phyloP scores from a whole-genome alignment of 768 basidiomycete genomes.

The Paxillus involutus region DNA sequence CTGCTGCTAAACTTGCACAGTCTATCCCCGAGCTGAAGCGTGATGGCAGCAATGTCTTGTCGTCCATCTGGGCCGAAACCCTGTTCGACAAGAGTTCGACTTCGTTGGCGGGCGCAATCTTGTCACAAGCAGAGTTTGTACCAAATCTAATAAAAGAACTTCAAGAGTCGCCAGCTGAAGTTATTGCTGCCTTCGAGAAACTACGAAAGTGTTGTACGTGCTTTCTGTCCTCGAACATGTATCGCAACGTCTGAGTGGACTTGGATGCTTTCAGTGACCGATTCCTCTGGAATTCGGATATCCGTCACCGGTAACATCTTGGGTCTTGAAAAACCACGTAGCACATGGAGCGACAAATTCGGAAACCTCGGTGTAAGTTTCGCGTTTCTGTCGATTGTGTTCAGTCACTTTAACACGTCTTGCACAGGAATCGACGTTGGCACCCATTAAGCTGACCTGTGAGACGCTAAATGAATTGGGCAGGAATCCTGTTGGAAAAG shows the following conservation, averaged over 20 bases:
- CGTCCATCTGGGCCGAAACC: constrained; percentile 65
- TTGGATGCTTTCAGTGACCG: constrained; percentile 55
- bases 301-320: constrained; percentile 89
- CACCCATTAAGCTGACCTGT: constrained; percentile 62
- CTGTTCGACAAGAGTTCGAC: constrained; percentile 71
- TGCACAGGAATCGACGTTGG: constrained; percentile 50
- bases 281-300: constrained; percentile 82
- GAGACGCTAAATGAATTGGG: constrained; percentile 79
- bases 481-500: constrained; percentile 68
- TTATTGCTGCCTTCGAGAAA: constrained; percentile 73
- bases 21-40: constrained; percentile 90
- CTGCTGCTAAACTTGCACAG: constrained; percentile 86
- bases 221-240: background rate
- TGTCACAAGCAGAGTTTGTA: constrained; percentile 76
- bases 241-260: background rate
- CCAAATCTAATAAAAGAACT: constrained; percentile 72
- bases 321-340: constrained; percentile 65
- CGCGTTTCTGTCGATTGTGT: constrained; percentile 12
- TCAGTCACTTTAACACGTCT: constrained; percentile 4
- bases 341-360: constrained; percentile 75
- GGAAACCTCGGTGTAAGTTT: constrained; percentile 53
- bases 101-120: constrained; percentile 62
- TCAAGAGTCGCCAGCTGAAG: constrained; percentile 67
- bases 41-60: constrained; percentile 78
- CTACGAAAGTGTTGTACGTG: constrained; percentile 66